Evolutionary conservation across 768 basidiomycete species (phyloP).

Genomic region (Cystofilobasidium macerans): DNA sequence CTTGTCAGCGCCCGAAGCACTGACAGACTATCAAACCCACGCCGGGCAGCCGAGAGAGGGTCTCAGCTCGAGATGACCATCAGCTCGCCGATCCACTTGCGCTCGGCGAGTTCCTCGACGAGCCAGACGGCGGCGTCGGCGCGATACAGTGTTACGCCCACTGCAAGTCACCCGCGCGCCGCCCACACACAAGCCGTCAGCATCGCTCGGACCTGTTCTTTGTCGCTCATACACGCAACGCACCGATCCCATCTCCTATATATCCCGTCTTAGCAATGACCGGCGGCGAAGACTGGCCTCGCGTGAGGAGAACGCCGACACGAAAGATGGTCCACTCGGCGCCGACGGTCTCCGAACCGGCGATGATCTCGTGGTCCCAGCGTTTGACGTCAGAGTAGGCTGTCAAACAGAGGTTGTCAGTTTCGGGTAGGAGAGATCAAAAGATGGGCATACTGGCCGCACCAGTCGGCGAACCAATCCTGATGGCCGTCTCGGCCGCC

Average conservation of each 20-base stretch:
- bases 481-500: neutral
- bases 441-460: neutral
- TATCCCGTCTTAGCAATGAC: neutral
- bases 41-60: too few species aligned
- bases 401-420: neutral
- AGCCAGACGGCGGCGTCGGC: neutral
- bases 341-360: neutral
- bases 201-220: too few species aligned
- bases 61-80: neutral
- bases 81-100: neutral
- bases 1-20: too few species aligned
- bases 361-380: neutral
- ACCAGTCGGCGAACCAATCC: neutral
- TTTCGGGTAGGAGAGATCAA: neutral
- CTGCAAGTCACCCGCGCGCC: too few species aligned
- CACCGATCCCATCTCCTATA: neutral
- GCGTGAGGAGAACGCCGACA: neutral
- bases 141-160: neutral
- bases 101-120: neutral
- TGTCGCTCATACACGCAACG: too few species aligned
- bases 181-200: too few species aligned
- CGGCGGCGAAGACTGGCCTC: neutral
- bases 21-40: too few species aligned
- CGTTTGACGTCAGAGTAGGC: conserved; percentile 3
- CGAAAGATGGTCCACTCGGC: neutral